These are phyloP conservation scores for Haberlea rhodopensis DNA, from an alignment of 257 asterid species.

Conservation along the genomic window DNA sequence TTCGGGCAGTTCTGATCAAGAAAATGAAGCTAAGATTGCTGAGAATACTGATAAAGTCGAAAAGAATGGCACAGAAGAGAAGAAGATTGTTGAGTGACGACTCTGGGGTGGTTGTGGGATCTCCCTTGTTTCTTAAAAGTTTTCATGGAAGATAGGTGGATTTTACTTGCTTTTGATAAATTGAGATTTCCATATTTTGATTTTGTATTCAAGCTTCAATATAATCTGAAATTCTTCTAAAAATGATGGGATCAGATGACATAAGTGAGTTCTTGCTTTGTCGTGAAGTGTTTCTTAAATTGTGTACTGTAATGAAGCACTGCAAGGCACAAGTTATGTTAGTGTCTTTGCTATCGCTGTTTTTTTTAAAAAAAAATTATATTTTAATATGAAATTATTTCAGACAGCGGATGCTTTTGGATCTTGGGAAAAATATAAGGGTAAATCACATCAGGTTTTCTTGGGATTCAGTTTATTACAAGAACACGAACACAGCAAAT, in stretches of 20 bases:
- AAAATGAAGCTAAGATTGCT: constrained; percentile 6
- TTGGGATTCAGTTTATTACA: no score
- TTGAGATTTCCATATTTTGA: not conserved
- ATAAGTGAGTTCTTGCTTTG: constrained; percentile 5
- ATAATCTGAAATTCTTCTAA: constrained; percentile 17
- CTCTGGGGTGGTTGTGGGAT: constrained; percentile 65
- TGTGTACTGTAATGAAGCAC: no score
- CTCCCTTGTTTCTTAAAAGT: constrained; percentile 66
- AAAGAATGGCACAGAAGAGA: constrained; percentile 22
- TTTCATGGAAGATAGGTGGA: constrained; percentile 61
- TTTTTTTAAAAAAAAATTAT: no score
- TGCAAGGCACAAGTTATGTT: no score
- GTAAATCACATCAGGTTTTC: no score
- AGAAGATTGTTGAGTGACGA: constrained; percentile 55
- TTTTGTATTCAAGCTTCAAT: constrained; percentile 25
- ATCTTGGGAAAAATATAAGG: no score
- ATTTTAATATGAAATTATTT: no score
- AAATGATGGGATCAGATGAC: constrained; percentile 16
- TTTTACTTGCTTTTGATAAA: constrained; percentile 1
- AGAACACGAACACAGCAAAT: no score
- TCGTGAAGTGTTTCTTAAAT: not conserved
- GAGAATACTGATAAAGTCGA: constrained; percentile 13
- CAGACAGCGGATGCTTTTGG: no score
- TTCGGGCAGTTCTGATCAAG: constrained; percentile 20
- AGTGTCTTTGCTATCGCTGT: no score